Evolutionary conservation across 2,329 filamentous ascomycete species (phyloP), one percentile per base, ranked within the genome.

Genomic region (Chrysosporium keratinophilum): DNA sequence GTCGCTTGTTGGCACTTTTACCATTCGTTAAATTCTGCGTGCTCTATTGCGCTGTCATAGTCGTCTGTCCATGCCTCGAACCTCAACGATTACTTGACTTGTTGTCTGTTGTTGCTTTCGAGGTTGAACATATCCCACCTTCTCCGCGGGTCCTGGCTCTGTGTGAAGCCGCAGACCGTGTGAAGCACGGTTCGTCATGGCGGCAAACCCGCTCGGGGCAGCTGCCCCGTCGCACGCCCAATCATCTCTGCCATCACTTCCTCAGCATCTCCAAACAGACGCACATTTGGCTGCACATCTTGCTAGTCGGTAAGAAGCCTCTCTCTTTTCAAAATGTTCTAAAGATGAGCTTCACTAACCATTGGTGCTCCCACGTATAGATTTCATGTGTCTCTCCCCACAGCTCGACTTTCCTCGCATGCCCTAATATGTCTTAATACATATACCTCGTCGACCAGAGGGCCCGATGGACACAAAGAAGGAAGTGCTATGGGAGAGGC

Each of bases 361-460:
- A 19, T 14, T 37, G 28, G 6, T n/a, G 14, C 20, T 37, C 5
- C 17, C 15, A 9, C 20, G 89, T 71, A 83, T 69, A 88, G 91
- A 52, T 98, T 95, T 70, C 93, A 98, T 73, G 86, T 94, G 51
- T 86, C 87, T 52, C 75, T 93, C 56, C 89, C 93, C 9, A 95
- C 90, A 0, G 88, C 93, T 51, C 82, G 82, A 47, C 81, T 98
- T 15, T 96, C 90, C 0, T 95, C 89, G 0, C 90, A 97, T 67
- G 93, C 85, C 47, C 78, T 97, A 62, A 85, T 98, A 65, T 86
- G 87, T 50, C 76, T 98, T 59, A 98, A 98, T 74, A 98, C 90
- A 17, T 97, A 95, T 69, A 91, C 88, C 10, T 87, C 88, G 10
- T 91, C 91, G 0, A 79, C 85, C 52, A 90, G 89, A 66, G 91